phyloP scores from a whole-genome alignment of 139 green algal species.

The Limnomonas spitsbergensis region DNA sequence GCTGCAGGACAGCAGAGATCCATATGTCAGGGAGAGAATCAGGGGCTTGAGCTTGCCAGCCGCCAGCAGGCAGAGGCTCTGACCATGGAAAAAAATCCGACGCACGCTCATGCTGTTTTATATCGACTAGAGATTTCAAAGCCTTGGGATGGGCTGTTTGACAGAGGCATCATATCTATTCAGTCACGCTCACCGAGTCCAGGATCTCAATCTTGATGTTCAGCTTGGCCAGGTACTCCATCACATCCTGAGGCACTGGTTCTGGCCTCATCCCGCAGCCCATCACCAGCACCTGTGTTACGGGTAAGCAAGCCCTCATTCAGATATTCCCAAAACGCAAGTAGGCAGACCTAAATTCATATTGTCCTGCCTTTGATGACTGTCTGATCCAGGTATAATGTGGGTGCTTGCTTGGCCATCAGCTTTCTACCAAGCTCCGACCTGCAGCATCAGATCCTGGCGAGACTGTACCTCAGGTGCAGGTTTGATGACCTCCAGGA shows the following conservation, averaged over 20 bases:
- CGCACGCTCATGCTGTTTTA: conserved; percentile 60
- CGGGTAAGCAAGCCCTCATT: no score
- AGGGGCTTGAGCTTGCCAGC: conserved; percentile 33
- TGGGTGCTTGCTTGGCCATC: no score
- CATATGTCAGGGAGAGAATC: not conserved
- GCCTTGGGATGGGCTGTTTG: no score
- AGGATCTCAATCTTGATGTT: conserved; percentile 56
- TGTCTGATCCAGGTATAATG: no score
- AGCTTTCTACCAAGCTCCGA: no score
- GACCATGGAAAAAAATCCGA: conserved; percentile 76
- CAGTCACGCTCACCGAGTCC: conserved; percentile 58
- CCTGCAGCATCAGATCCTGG: no score
- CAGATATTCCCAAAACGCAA: not conserved
- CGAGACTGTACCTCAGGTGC: conserved; percentile 36
- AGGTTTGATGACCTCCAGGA: conserved; percentile 42
- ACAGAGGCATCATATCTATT: no score
- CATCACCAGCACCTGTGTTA: conserved; percentile 50
- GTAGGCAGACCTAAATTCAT: no score
- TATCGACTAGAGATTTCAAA: not conserved
- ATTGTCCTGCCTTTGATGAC: no score
- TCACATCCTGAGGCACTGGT: conserved; percentile 34
- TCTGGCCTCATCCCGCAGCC: conserved; percentile 28
- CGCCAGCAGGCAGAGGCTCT: conserved; percentile 60
- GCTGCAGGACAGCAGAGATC: conserved; percentile 30
- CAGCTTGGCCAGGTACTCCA: conserved; percentile 26